Conservation (phyloP, 441 rosid genomes). For the Rhodomyrtus psidioides region DNA sequence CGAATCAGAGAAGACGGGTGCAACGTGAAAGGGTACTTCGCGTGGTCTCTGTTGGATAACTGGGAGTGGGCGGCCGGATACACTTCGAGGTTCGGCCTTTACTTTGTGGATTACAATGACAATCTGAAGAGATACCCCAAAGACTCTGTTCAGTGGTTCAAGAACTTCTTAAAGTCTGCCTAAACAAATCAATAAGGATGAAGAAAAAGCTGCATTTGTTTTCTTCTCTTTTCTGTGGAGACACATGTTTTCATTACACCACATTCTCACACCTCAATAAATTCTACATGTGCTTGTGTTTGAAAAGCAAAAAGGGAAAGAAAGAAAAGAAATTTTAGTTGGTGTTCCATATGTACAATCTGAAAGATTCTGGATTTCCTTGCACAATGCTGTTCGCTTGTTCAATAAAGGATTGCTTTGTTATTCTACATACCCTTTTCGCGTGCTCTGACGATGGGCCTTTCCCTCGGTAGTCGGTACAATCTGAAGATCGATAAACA, state of each 20-base stretch:
- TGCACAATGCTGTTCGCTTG: not conserved
- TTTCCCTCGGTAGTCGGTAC: not conserved
- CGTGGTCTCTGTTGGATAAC: conserved; percentile 84
- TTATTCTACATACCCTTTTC: not conserved
- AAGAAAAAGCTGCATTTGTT: not conserved
- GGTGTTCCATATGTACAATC: not conserved
- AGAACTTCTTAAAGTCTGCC: conserved; percentile 51
- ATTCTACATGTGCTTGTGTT: not conserved
- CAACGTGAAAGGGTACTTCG: conserved; percentile 93
- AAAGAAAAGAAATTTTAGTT: not conserved
- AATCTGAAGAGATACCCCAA: conserved; percentile 91
- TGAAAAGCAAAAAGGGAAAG: not conserved
- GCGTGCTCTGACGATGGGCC: not conserved
- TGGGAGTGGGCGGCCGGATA: conserved; percentile 97
- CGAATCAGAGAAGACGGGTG: conserved; percentile 81
- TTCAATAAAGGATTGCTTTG: not conserved
- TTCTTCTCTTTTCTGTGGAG: not conserved
- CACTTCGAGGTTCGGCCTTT: conserved; percentile 88
- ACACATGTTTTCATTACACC: not conserved
- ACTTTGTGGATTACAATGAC: conserved; percentile 73
- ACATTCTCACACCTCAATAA: not conserved
- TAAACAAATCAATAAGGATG: not conserved
- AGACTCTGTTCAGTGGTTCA: conserved; percentile 85
- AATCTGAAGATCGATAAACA: not conserved
- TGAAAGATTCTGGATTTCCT: not conserved